phyloP scores from a whole-genome alignment of 225 moss, liverwort and hornwort species.

The Rhytidiadelphus loreus region DNA sequence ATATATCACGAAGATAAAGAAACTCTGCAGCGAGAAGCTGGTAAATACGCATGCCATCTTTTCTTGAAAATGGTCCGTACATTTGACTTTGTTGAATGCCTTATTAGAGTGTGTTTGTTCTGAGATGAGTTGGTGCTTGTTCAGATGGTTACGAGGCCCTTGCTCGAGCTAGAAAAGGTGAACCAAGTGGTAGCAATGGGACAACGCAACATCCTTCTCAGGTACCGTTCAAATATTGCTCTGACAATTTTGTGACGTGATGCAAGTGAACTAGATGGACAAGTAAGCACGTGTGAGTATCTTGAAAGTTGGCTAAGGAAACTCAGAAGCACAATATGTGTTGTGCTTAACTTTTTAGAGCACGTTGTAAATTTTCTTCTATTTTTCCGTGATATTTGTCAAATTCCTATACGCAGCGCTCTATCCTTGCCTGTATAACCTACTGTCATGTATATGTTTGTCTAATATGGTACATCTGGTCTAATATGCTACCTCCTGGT shows the following conservation, averaged over 20 bases:
- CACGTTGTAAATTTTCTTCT: background rate
- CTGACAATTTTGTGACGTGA: background rate
- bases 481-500: background rate
- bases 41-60: conserved; percentile 5
- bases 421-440: background rate
- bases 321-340: background rate
- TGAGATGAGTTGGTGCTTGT: conserved; percentile 7
- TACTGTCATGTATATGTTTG: background rate
- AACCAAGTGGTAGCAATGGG: conserved; percentile 31
- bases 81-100: background rate
- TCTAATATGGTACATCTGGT: background rate
- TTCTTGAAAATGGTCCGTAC: background rate
- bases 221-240: conserved; percentile 8
- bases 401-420: background rate
- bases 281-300: background rate
- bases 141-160: conserved; percentile 88
- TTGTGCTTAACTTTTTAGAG: background rate
- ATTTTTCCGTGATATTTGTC: background rate
- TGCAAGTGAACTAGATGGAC: background rate
- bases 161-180: conserved; percentile 56
- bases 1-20: conserved; percentile 79
- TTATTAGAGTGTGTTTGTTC: background rate
- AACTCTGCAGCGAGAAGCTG: conserved; percentile 82
- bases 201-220: conserved; percentile 6
- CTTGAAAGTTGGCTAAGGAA: background rate